A percentile compares a stretch with the other conserved stretches of the same genome.
phyloP scores from a whole-genome alignment of 192 early-diverging fungal genomes.

The Podila epigama region DNA sequence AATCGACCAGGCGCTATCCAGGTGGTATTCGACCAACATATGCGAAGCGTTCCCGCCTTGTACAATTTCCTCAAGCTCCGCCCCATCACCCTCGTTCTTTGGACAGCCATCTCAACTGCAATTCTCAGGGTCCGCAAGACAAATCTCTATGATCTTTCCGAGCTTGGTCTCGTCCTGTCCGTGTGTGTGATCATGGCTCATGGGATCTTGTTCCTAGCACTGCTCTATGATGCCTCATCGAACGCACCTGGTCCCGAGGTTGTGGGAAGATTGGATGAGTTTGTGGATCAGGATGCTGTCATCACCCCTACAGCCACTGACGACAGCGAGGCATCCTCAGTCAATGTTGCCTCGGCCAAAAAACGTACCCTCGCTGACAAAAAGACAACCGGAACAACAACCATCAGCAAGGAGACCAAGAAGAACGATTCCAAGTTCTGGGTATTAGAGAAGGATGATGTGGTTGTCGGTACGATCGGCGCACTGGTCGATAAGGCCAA shows the following conservation, averaged over 20 bases:
- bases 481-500: conserved; percentile 7
- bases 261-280: conserved; percentile 14
- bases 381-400: background rate
- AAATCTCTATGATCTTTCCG: background rate
- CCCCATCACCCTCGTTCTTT: conserved; percentile 28
- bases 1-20: conserved; percentile 20
- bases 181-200: conserved; percentile 25
- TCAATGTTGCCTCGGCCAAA: background rate
- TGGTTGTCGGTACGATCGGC: conserved; percentile 22
- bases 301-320: background rate
- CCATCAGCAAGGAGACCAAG: background rate
- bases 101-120: conserved; percentile 31
- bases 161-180: conserved; percentile 6
- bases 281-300: conserved; percentile 17
- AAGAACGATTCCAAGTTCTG: conserved; percentile 30
- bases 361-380: conserved; percentile 4
- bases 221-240: conserved; percentile 31
- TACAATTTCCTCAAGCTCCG: conserved; percentile 36
- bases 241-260: conserved; percentile 9
- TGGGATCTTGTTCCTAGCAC: conserved; percentile 12
- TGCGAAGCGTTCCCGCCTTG: conserved; percentile 9
- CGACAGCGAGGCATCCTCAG: background rate
- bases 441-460: conserved; percentile 14
- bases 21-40: conserved; percentile 21
- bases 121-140: conserved; percentile 25